Evolutionary conservation across 805 yeast species (phyloP), one percentile per base, ranked within the genome.

Genomic region (Clavispora asparagi): DNA sequence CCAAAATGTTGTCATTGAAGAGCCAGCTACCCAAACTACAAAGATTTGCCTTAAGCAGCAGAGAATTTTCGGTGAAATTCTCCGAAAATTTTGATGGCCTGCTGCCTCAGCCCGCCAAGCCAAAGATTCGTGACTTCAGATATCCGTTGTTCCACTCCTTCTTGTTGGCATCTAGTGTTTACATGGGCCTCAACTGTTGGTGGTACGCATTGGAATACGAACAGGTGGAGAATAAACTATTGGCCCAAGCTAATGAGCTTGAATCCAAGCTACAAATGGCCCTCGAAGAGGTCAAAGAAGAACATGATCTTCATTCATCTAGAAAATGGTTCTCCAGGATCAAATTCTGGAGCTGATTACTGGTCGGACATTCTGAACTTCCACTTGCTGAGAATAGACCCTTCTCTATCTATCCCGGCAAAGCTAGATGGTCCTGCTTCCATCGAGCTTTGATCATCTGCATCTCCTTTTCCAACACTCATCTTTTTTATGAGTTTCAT

Each of bases 401-500:
- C 57, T 16, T 53, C 58, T 12, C 57, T 17, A 7, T 51, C 43
- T 37, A 55, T 43, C n/a, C 53, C 53, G 25, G 38, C 12, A 10
- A 33, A 6, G 17, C 17, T 33, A 3, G 37, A 33, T 33, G 11
- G 29, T 46, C 46, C 14, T 41, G 25, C 17, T 10, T 33, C 37
- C 25, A 17, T 17, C 5, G 13, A 17, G 9, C 25, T 17, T 16
- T 16, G 37, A 28, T 30, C 27, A 10, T 33, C 38, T n/a, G 11
- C 36, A 16, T 19, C 32, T n/a, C 26, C 40, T 4, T 13, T 10
- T 29, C 52, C 56, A 3, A 49, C 52, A 26, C 61, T 56, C 60
- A 82, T 60, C 61, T 86, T 89, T 17, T 76, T 72, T 12, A 87
- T 67, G 52, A 88, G 65, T 27, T 64, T 61, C 43, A 77, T 61